Conservation (phyloP, 179 eudicot genomes). For the Kewa caespitosa region DNA sequence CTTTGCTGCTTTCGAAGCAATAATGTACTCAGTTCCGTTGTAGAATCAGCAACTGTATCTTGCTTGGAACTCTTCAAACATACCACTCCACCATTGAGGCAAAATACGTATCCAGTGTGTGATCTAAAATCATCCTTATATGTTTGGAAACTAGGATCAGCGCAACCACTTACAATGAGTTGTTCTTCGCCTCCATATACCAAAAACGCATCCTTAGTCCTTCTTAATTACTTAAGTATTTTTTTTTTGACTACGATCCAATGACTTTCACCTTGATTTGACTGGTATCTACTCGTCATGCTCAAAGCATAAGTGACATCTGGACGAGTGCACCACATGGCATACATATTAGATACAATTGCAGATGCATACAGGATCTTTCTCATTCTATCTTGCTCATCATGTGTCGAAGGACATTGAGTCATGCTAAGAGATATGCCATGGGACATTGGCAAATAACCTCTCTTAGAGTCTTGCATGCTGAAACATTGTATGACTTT, state of each 20-base stretch:
- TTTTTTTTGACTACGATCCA: neutral
- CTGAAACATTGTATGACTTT: neutral
- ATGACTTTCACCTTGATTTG: neutral
- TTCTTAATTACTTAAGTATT: slow-evolving; percentile 13
- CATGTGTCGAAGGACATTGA: neutral
- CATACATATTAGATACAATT: neutral
- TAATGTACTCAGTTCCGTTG: neutral
- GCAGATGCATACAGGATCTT: neutral
- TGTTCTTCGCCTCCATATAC: neutral
- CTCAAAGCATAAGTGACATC: neutral
- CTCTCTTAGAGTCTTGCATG: neutral
- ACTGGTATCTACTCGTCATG: neutral
- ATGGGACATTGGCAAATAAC: no score
- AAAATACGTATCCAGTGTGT: neutral
- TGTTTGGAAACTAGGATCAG: neutral
- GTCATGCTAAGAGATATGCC: neutral
- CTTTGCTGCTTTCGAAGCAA: neutral
- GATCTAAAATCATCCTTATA: neutral
- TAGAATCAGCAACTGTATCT: neutral
- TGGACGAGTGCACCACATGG: neutral
- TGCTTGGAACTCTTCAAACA: slow-evolving; percentile 2
- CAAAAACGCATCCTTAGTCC: neutral
- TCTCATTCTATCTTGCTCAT: neutral
- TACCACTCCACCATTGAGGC: neutral
- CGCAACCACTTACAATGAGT: neutral